phyloP scores from a whole-genome alignment of 2,329 filamentous ascomycete genomes.

The Fusarium graminum region DNA sequence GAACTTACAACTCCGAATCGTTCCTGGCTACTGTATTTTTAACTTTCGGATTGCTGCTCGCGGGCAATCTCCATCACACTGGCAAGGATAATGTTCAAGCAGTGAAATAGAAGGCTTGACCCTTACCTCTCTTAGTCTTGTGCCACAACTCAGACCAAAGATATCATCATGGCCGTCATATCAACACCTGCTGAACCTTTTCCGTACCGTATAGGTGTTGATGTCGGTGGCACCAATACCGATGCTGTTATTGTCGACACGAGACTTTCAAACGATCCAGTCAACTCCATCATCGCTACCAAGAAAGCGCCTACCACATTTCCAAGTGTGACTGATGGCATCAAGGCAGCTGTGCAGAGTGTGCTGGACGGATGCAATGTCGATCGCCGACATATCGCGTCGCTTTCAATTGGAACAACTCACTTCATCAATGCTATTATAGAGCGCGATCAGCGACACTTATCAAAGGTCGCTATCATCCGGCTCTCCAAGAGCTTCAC shows the following conservation, averaged over 20 bases:
- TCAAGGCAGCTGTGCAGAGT: constrained; percentile 56
- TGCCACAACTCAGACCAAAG: not conserved
- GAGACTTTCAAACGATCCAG: constrained; percentile 7
- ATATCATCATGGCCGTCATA: not conserved
- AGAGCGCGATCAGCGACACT: constrained; percentile 57
- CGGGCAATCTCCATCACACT: not conserved
- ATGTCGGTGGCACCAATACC: constrained; percentile 28
- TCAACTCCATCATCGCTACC: constrained; percentile 13
- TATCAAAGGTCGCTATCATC: constrained; percentile 53
- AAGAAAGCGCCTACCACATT: constrained; percentile 54
- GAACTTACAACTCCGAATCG: not conserved
- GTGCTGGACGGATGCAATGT: constrained; percentile 52
- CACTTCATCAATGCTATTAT: constrained; percentile 68
- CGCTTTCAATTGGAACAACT: constrained; percentile 62
- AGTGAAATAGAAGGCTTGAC: not conserved
- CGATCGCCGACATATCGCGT: constrained; percentile 52
- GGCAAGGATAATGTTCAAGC: not conserved
- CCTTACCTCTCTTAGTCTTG: not conserved
- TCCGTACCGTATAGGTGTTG: constrained; percentile 1
- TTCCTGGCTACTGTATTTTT: not conserved
- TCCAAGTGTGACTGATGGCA: constrained; percentile 50
- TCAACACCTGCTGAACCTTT: not conserved
- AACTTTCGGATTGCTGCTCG: not conserved
- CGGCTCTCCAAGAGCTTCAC: constrained; percentile 44
- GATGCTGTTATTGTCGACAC: constrained; percentile 28